Base-by-base conservation (phyloP, 352 stramenopile genomes). In the Pythium grandisporangium region DNA sequence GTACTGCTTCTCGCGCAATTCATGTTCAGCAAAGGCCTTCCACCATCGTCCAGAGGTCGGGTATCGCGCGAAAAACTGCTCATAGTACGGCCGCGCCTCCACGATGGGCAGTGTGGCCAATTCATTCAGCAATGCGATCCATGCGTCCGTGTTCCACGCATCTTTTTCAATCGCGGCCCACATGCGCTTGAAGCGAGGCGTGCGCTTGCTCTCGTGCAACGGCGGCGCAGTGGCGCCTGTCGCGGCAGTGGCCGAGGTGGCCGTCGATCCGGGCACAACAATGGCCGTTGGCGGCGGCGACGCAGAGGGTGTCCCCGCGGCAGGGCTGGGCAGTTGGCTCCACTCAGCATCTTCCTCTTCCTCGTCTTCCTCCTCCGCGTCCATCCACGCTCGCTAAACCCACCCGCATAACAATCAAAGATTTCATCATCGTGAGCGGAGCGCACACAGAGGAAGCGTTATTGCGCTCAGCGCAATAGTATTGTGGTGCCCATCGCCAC, bases 1-100 rank as follows among this genome's bases (percentile, higher is more conserved):
- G 39, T 90, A 90, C 34, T 94, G 58, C 45, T 91, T 88, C 39
- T 90, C 79, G 13, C 70, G 66, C 33, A 92, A 50, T 48, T 94
- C 81, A 48, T 94, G 81, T 53, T 92, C 81, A 2, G 81, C 78
- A 27, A 81, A 91, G 26, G 87, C 61, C 38, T 88, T 90, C 81
- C 81, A 94, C 78, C 79, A 92, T 30, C 73, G 75, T 3, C 79
- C 81, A 61, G 77, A 84, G 8, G 80, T 88, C 4, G 80, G 73
- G 46, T 75, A 93, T 23, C 64, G 60, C 30, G 45, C 44, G 4
- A 93, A 39, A 42, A 93, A 93, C 12, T 61, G 49, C n/a, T 89
- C 73, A 47, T 93, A 93, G 46, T 82, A 82, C 40, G 58, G 53
- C 24, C 80, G 69, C 20, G 77, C 80, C 23, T 90, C 74, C 17